Base-by-base conservation (phyloP, 352 stramenopile genomes). In the Globisporangium parvum region DNA sequence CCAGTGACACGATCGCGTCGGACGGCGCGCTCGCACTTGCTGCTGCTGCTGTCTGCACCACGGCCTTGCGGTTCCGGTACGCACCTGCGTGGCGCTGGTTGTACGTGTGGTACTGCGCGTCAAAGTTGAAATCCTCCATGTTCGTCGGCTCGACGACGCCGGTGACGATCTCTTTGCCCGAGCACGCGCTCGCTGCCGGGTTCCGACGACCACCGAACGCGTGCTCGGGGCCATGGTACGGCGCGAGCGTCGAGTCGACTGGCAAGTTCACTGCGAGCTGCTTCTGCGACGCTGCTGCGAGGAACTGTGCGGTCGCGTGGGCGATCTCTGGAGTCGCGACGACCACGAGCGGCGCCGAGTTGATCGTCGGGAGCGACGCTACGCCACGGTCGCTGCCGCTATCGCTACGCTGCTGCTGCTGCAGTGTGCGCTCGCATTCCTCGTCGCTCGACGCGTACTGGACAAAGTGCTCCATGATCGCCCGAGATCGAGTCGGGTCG, bases 41-140 rank as follows among this genome's bases (percentile, higher is more conserved):
- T 26, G n/a, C n/a, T n/a, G n/a, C n/a, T n/a, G n/a, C n/a, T n/a
- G n/a, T n/a, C n/a, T n/a, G n/a, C n/a, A n/a, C n/a, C n/a, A 24
- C 33, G 5, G 11, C 11, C 20, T 48, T 54, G 37, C 37, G 37
- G 57, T 66, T 75, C 9, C 55, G 52, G 20, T 66, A 60, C 50
- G 67, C 53, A 11, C 51, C 53, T 26, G 67, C 70, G 39, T 70
- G 62, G 17, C 57, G 67, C 47, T 86, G 70, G 59, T 91, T 91
- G 63, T 75, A 76, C 57, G 77, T 86, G 65, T 93, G 79, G 53
- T 93, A 93, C 55, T 88, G 79, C 39, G 82, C 67, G 42, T 91
- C 80, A 51, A 93, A 93, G 69, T 73, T 87, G 50, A 88, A 77
- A 54, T 88, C 73, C 39, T 91, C 80, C 54, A 93, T 73, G 23